Percentiles rank a stretch among this genome's conserved stretches.
These are phyloP conservation scores for Wickerhamomyces chambardii DNA, from an alignment of 805 yeast species.

Conservation along the genomic window DNA sequence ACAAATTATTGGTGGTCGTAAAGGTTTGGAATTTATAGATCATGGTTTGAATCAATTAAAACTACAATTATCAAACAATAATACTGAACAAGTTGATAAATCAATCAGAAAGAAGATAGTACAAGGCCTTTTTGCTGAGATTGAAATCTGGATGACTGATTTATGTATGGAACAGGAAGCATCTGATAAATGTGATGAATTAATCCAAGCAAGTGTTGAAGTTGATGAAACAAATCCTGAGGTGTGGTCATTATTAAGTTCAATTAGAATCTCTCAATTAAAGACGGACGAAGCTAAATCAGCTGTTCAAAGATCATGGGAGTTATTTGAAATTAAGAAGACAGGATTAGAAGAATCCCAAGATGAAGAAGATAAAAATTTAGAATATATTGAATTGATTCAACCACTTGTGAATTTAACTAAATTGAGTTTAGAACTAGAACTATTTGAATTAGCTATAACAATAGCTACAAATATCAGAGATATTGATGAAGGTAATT, in stretches of 20 bases:
- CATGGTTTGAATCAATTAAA: conserved; percentile 52
- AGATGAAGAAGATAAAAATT: conserved; percentile 27
- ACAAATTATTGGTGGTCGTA: conserved; percentile 77
- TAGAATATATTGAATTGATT: conserved; percentile 55
- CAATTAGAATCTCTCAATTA: conserved; percentile 86
- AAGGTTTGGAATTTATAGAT: conserved; percentile 56
- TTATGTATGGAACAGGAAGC: conserved; percentile 91
- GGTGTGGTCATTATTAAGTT: conserved; percentile 72
- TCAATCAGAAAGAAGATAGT: conserved; percentile 50
- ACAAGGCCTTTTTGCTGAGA: conserved; percentile 74
- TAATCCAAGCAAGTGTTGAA: conserved; percentile 55
- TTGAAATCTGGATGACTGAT: conserved; percentile 98
- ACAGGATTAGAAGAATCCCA: conserved; percentile 33
- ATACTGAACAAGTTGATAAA: conserved; percentile 15
- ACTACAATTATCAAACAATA: conserved; percentile 23
- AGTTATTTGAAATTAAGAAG: conserved; percentile 47
- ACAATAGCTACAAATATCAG: conserved; percentile 58
- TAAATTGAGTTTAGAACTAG: conserved; percentile 73
- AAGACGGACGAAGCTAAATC: conserved; percentile 60
- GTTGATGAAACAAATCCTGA: conserved; percentile 57
- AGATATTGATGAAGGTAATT: conserved; percentile 76
- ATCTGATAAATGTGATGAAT: conserved; percentile 66
- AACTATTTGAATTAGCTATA: conserved; percentile 54
- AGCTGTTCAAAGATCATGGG: conserved; percentile 68
- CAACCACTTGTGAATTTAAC: conserved; percentile 69